phyloP scores from a whole-genome alignment of 768 basidiomycete genomes.

The Amanita polypyramis region DNA sequence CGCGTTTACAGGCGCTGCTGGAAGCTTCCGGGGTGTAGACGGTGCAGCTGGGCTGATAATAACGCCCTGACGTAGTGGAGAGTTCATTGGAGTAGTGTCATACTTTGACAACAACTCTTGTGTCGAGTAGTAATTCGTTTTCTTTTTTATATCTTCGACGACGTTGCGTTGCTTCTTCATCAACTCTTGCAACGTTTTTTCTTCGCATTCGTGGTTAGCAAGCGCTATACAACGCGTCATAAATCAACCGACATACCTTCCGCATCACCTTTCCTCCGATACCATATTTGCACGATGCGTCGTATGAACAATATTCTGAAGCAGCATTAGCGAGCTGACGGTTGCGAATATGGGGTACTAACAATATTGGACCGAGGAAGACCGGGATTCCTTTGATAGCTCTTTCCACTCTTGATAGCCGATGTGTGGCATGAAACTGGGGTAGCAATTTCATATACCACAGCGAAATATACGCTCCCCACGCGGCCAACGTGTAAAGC shows the following conservation, averaged over 20 bases:
- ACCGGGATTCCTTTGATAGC: constrained; percentile 46
- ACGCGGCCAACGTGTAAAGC: constrained; percentile 62
- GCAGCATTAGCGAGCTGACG: constrained; percentile 6
- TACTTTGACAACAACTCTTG: constrained; percentile 85
- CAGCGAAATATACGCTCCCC: constrained; percentile 61
- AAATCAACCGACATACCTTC: constrained; percentile 49
- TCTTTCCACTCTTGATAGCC: constrained; percentile 25
- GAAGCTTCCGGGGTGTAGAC: constrained; percentile 23
- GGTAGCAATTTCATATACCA: constrained; percentile 64
- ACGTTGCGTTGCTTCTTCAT: constrained; percentile 74
- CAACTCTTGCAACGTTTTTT: constrained; percentile 65
- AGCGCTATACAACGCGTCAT: not conserved
- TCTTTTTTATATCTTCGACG: constrained; percentile 95
- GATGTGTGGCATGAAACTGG: constrained; percentile 20
- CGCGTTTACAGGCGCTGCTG: constrained; percentile 11
- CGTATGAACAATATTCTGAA: constrained; percentile 64
- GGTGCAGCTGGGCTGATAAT: constrained; percentile 18
- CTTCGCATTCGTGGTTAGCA: constrained; percentile 27
- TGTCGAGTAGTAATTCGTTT: constrained; percentile 92
- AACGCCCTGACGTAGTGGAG: constrained; percentile 33
- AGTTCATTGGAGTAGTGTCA: constrained; percentile 45
- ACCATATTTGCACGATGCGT: constrained; percentile 79
- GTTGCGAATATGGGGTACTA: constrained; percentile 20
- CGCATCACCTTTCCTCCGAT: constrained; percentile 63
- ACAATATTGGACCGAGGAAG: constrained; percentile 71